Conservation (phyloP, 2,329 filamentous ascomycete species). For the Phialophora chinensis region DNA sequence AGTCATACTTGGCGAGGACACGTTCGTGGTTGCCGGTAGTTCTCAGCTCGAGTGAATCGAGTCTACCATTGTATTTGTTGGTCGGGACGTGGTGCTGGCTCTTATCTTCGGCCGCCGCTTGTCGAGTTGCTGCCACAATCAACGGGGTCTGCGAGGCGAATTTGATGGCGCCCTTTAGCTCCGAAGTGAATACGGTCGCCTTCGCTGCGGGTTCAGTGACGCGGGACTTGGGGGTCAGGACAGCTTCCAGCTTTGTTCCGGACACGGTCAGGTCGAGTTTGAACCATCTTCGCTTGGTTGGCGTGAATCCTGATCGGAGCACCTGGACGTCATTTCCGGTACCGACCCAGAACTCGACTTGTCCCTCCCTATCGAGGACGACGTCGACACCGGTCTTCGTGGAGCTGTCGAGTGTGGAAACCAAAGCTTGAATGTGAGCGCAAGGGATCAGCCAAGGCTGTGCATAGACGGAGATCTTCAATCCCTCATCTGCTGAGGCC, state of each 20-base stretch:
- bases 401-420: conserved; percentile 22
- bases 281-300: too few relatives aligned
- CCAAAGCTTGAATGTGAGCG: conserved; percentile 20
- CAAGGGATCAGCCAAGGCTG: conserved; percentile 1
- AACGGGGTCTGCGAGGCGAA: neutral
- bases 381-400: conserved; percentile 20
- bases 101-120: neutral
- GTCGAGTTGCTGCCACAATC: conserved; percentile 2
- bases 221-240: too few relatives aligned
- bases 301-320: too few relatives aligned
- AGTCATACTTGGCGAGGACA: conserved; percentile 28
- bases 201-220: too few relatives aligned
- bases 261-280: too few relatives aligned
- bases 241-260: too few relatives aligned
- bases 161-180: neutral
- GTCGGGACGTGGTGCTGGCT: conserved; percentile 12
- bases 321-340: too few relatives aligned
- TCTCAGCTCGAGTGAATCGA: conserved; percentile 23
- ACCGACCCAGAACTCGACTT: conserved; percentile 21
- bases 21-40: conserved; percentile 9
- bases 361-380: conserved; percentile 5
- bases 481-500: neutral
- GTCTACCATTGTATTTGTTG: conserved; percentile 29
- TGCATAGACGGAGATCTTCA: too few relatives aligned
- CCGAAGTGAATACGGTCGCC: too few relatives aligned